Base-by-base conservation (phyloP, 192 early-diverging fungal genomes). In the Thamnidium elegans region DNA sequence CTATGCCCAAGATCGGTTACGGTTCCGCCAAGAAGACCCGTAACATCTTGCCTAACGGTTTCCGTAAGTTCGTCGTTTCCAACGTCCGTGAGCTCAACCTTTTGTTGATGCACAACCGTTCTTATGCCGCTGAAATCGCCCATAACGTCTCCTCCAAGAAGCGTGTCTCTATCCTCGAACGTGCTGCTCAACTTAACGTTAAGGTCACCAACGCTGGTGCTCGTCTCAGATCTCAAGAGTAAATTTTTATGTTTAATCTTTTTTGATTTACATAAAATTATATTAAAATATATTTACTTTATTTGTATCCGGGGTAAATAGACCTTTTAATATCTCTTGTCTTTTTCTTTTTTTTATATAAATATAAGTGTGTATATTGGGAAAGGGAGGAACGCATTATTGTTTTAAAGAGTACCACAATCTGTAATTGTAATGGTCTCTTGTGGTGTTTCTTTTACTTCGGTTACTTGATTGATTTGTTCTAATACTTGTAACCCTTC, bases 1-100 rank as follows among this genome's bases (percentile, higher is more conserved):
- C 91, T 75, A 96, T 97, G 92, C 95, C 97, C 83, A 98, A 97
- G 88, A 99, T 99, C 72, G 97, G 97, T 82, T 99, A 96, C 80
- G 97, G 97, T 74, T 94, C 95, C 77, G 94, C 93, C 88, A 85
- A 85, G 83, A 90, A 90, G 72, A 97, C 96, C 78, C 94, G 96
- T 66, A 92, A 96, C 89, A 77, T 98, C 69, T 82, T 98, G 66
- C 97, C 97, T 71, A 89, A 90, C 81, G 97, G 97, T 63, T 99
- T 99, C 94, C 93, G 92, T 84, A 99, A 99, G 87, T 97, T 95
- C 87, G 70, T 92, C 21, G 87, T 99, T 77, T 81, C 84, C 81
- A 98, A 97, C 88, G 82, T 86, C 65, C 71, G 75, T 70, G 97
- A 99, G 69, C 87, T 99, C 68, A 92, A 98, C 79, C 75, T 95